phyloP scores from a whole-genome alignment of 305 asterid genomes.

The Fraxinus paxiana region DNA sequence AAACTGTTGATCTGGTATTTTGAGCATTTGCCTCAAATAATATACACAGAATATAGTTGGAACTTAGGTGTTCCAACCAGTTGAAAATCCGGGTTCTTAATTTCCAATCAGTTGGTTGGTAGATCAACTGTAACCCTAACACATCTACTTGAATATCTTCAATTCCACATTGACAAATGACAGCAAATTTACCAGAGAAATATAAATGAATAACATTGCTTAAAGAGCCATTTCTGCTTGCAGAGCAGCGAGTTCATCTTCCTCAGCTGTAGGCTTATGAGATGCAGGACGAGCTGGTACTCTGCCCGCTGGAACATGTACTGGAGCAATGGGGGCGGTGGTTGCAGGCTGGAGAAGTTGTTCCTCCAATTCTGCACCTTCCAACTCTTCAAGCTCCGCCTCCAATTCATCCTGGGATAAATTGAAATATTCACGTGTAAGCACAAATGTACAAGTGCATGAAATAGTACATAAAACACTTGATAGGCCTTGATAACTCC shows the following conservation, averaged over 20 bases:
- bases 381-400: neutral
- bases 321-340: neutral
- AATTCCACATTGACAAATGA: neutral
- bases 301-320: neutral
- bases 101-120: neutral
- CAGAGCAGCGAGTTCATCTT: neutral
- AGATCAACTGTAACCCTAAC: neutral
- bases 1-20: neutral
- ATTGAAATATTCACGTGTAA: neutral
- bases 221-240: neutral
- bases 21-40: neutral
- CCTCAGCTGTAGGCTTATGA: neutral
- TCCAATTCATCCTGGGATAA: slow-evolving; percentile 15
- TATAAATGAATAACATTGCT: neutral
- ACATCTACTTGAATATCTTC: neutral
- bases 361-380: neutral
- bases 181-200: neutral
- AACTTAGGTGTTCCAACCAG: neutral
- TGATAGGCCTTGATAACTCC: neutral
- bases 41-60: slow-evolving; percentile 6
- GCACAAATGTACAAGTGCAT: neutral
- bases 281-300: neutral
- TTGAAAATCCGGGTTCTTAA: neutral
- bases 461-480: neutral
- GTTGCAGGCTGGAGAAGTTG: neutral